These are phyloP conservation scores for Omphalotus guepiniiformis DNA, from an alignment of 768 basidiomycete species.

Conservation along the genomic window DNA sequence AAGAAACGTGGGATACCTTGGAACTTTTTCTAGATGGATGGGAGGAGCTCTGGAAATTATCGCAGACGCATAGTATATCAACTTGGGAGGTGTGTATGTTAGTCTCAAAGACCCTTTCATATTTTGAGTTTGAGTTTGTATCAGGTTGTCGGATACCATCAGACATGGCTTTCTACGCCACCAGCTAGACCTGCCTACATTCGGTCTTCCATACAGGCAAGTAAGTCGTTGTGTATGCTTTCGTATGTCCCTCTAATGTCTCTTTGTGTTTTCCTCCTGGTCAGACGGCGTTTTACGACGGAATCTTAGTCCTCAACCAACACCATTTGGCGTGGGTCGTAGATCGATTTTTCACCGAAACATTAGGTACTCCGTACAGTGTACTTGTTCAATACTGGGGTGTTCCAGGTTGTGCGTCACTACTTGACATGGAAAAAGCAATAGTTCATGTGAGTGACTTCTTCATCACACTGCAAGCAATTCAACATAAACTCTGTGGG, in stretches of 20 bases:
- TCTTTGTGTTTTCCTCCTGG: background rate
- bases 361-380: slow-evolving; percentile 51
- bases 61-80: slow-evolving; percentile 37
- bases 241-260: background rate
- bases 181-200: slow-evolving; percentile 48
- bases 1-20: slow-evolving; percentile 49
- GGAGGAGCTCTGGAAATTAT: slow-evolving; percentile 47
- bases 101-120: background rate
- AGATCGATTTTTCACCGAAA: slow-evolving; percentile 63
- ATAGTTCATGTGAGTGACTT: slow-evolving; percentile 35
- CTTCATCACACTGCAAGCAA: background rate
- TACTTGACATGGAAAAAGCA: slow-evolving; percentile 36
- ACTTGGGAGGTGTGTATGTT: slow-evolving; percentile 51
- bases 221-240: slow-evolving; percentile 9
- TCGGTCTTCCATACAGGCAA: slow-evolving; percentile 62
- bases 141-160: slow-evolving; percentile 48
- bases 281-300: slow-evolving; percentile 58
- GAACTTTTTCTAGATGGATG: slow-evolving; percentile 49
- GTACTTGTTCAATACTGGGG: slow-evolving; percentile 39
- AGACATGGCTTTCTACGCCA: slow-evolving; percentile 40
- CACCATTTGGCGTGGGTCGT: slow-evolving; percentile 51
- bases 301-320: slow-evolving; percentile 46
- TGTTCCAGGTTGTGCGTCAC: slow-evolving; percentile 29
- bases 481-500: background rate
- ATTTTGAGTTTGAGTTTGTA: background rate